These are phyloP conservation scores for Leucocoprinus birnbaumii DNA, from an alignment of 768 basidiomycete species.

Conservation along the genomic window DNA sequence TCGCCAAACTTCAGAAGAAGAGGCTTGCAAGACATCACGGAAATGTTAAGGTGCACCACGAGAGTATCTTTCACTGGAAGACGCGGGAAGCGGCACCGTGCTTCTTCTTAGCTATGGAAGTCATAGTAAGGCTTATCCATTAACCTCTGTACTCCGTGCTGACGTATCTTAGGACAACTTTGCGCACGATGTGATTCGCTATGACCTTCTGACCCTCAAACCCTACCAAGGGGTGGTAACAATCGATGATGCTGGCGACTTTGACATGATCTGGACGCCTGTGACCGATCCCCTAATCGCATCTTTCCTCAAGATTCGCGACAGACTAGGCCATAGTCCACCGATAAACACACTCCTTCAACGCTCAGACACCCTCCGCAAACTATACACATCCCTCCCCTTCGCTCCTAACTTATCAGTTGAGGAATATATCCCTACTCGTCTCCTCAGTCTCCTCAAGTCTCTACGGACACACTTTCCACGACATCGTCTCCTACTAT, in stretches of 20 bases:
- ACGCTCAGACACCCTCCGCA: conserved; percentile 54
- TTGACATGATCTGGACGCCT: conserved; percentile 76
- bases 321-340: conserved; percentile 52
- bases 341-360: conserved; percentile 56
- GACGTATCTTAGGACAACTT: conserved; percentile 77
- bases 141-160: neutral
- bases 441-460: conserved; percentile 80
- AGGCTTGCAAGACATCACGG: conserved; percentile 63
- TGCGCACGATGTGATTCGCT: conserved; percentile 92
- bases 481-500: conserved; percentile 88
- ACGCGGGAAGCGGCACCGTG: conserved; percentile 77
- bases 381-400: conserved; percentile 67
- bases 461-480: conserved; percentile 84
- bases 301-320: conserved; percentile 72
- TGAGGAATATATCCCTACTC: conserved; percentile 92
- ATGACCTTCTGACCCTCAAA: conserved; percentile 73
- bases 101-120: conserved; percentile 93
- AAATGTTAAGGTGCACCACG: conserved; percentile 66
- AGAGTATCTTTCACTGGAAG: conserved; percentile 87
- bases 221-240: conserved; percentile 85
- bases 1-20: conserved; percentile 69
- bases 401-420: conserved; percentile 87
- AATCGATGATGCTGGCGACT: conserved; percentile 79
- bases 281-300: conserved; percentile 83
- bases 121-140: conserved; percentile 63